phyloP scores from a whole-genome alignment of 2,329 filamentous ascomycete species.

The Emericellopsis cladophorae region DNA sequence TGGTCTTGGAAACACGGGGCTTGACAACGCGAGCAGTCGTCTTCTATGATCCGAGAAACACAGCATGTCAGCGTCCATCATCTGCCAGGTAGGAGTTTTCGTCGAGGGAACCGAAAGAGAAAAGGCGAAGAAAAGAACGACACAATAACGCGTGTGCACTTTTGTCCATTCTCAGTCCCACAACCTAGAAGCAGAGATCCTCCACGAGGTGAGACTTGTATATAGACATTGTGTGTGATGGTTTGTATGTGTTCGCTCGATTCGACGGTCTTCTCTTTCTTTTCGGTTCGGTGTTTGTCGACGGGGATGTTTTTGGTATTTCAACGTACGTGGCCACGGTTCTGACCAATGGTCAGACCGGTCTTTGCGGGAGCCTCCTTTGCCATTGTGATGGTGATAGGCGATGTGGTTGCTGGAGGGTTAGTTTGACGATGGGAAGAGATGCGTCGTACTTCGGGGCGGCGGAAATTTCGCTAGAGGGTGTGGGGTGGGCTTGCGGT shows the following conservation, averaged over 20 bases:
- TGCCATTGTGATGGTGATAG: constrained; percentile 33
- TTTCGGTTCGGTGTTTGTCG: background rate
- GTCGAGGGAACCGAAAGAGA: background rate
- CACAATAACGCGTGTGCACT: no score
- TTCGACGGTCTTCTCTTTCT: background rate
- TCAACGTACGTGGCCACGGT: constrained; percentile 51
- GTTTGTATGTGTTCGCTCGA: background rate
- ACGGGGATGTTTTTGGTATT: constrained; percentile 4
- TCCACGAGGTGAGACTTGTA: constrained; percentile 57
- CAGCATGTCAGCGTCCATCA: constrained; percentile 50
- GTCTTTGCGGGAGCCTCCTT: constrained; percentile 44
- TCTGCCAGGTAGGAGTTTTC: constrained; percentile 25
- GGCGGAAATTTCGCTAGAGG: background rate
- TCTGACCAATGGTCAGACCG: constrained; percentile 49
- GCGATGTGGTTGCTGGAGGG: background rate
- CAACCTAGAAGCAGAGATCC: constrained; percentile 44
- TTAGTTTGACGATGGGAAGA: background rate
- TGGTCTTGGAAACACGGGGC: constrained; percentile 71
- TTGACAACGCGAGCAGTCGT: constrained; percentile 68
- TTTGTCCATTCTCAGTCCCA: constrained; percentile 1
- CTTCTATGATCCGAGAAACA: constrained; percentile 47
- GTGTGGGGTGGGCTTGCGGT: background rate
- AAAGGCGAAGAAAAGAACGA: no score
- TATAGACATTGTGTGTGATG: background rate
- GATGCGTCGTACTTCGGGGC: background rate